Conservation (phyloP, 192 early-diverging fungal genomes). For the Umbelopsis sp. region DNA sequence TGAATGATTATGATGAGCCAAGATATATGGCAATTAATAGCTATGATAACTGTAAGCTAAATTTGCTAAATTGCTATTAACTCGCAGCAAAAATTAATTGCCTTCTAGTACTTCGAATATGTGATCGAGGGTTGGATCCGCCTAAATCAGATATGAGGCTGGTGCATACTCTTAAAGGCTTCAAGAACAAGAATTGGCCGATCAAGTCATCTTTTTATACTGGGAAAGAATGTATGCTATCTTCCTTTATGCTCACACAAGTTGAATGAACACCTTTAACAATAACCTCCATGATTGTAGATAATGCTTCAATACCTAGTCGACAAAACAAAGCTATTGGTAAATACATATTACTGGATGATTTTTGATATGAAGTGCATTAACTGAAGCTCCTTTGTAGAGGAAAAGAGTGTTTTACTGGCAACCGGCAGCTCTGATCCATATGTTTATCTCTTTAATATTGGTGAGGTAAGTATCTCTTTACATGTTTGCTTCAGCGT, state of each 20-base stretch:
- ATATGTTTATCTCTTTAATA: constrained; percentile 78
- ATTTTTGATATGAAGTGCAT: neutral
- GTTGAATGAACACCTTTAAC: neutral
- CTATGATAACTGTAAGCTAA: constrained; percentile 83
- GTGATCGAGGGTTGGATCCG: constrained; percentile 84
- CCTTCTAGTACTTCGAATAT: constrained; percentile 79
- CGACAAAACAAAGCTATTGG: constrained; percentile 19
- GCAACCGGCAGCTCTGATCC: constrained; percentile 86
- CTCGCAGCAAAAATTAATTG: neutral
- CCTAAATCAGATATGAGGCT: constrained; percentile 69
- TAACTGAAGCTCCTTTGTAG: neutral
- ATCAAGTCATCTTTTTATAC: constrained; percentile 87
- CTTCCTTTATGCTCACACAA: too few relatives aligned
- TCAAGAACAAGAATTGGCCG: constrained; percentile 95
- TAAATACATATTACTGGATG: neutral
- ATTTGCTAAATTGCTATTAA: neutral
- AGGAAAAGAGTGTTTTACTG: constrained; percentile 63
- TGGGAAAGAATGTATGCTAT: constrained; percentile 64
- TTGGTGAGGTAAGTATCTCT: constrained; percentile 46
- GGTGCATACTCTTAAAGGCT: constrained; percentile 85
- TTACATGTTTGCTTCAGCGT: neutral
- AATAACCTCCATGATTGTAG: neutral
- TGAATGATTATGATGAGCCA: constrained; percentile 61
- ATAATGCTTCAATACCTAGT: constrained; percentile 41
- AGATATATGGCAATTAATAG: constrained; percentile 89